Base-by-base conservation (phyloP, 2,329 filamentous ascomycete species). In the Paecilomyces fulvus region DNA sequence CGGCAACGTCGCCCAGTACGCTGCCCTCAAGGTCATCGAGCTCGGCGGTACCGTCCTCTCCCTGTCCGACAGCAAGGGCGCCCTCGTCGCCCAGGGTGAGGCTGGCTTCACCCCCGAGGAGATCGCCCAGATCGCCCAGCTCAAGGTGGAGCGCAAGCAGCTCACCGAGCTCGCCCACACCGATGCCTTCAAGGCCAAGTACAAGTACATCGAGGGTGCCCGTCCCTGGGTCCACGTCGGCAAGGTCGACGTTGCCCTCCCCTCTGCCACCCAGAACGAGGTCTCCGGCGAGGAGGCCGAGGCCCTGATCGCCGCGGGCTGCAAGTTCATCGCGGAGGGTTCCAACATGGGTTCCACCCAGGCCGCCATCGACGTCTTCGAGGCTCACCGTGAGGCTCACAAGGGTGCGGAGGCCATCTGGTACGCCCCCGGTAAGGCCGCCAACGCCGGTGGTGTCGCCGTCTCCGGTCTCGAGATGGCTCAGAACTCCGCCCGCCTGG, bases 301-400 rank as follows among this genome's bases (percentile, higher is more conserved):
- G 78, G 85, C 83, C 17, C 84, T 97, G 49, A 84, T 96, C 58
- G 81, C 81, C 52, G 83, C 82, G 58, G 92, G 92, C 64, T 83
- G 82, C 70, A 84, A 87, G 73, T 95, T 90, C 80, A 87, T 97
- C 64, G 94, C 94, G 57, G 94, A 99, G 79, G 94, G 94, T 56
- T 94, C 88, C 77, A 97, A 97, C 85, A 97, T 99, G 94, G 94
- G 94, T 62, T 96, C 91, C 82, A 96, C 92, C 31, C 90, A 94
- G 77, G 91, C 89, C 63, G 92, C 92, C 64, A 96, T 99, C 68
- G 89, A 96, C 68, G 80, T 90, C 63, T 97, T 97, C 73, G 92
- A 97, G 83, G 80, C 86, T 67, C 83, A 92, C 65, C 84, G 80
- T 67, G 73, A 80, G 72, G 63, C 66, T 54, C 83, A 83, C 72